Evolutionary conservation across 306 rosid genomes (phyloP), one percentile per base, ranked within the genome.

Genomic region (Luffa aegyptiaca): DNA sequence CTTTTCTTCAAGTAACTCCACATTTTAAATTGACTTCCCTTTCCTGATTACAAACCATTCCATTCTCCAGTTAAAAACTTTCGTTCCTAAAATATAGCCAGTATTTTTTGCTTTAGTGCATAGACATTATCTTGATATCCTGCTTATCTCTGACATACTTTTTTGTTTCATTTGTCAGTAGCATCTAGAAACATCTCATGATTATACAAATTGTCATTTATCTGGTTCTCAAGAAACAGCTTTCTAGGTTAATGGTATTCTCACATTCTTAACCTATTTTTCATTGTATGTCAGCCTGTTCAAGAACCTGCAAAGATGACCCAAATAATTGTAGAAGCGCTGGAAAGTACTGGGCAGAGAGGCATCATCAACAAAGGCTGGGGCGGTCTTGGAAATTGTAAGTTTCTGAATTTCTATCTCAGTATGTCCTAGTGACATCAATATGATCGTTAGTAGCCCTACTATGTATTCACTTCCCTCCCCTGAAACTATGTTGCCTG

Each of bases 281-380:
- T 74, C 20, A 74, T 51, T 72, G 77, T 72, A 2, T 48, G 21
- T 79, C 87, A 96, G 99, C 99, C 99, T 83, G 98, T 96, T 83
- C 86, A 93, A 92, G 96, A 93, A 78, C 99, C 99, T 53, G 87
- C 83, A 84, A 93, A 87, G 84, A 96, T 96, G 98, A 93, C 99
- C 81, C 82, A 96, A 86, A 89, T 86, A 81, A 96, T 96, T 81
- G 99, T 96, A 66, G 89, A 90, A 66, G 98, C 99, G 70, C 85
- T 96, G 84, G 96, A 89, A 82, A 87, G 14, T 58, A 93, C 99
- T 16, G 94, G 94, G 81, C 99, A 93, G 83, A 88, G 99, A 84
- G 99, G 99, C 71, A 96, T 96, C 84, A 93, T 96, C 82, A 96
- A 90, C 87, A 93, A 91, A 90, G 99, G 99, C 84, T 96, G 99